Evolutionary conservation across 441 rosid species (phyloP).

Genomic region (Lepidium campestre): DNA sequence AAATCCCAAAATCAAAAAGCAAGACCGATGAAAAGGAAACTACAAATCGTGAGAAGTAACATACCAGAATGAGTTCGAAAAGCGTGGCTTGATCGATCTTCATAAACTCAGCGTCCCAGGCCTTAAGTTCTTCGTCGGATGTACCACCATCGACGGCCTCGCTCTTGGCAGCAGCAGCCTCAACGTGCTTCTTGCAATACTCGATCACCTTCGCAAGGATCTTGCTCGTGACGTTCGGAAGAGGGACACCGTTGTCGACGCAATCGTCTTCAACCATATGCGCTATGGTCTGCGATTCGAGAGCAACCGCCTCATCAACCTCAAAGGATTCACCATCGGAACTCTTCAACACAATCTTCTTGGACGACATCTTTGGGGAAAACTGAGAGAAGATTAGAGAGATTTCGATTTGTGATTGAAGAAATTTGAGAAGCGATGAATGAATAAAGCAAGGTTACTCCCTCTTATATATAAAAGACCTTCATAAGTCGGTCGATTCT

Average conservation of each 20-base stretch:
- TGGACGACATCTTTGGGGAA: constrained; percentile 33
- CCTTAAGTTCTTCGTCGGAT: constrained; percentile 37
- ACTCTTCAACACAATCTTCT: constrained; percentile 50
- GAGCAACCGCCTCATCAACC: constrained; percentile 57
- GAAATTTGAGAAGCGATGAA: not conserved
- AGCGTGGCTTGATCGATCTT: constrained; percentile 66
- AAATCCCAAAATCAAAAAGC: not conserved
- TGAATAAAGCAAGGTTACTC: not conserved
- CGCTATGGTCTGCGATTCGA: constrained; percentile 53
- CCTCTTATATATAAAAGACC: not conserved
- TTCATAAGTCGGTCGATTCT: not conserved
- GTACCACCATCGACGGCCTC: constrained; percentile 31
- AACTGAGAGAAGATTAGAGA: not conserved
- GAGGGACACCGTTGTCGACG: constrained; percentile 47
- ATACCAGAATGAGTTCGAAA: constrained; percentile 62
- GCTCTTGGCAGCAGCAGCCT: constrained; percentile 31
- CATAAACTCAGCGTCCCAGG: constrained; percentile 69
- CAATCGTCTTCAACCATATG: constrained; percentile 62
- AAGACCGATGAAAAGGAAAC: not conserved
- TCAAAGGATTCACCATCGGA: constrained; percentile 61
- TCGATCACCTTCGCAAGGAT: constrained; percentile 62
- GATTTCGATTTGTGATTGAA: not conserved
- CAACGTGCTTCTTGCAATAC: constrained; percentile 63
- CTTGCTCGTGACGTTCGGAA: constrained; percentile 55
- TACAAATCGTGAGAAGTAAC: not conserved